Base-by-base conservation (phyloP, 352 stramenopile genomes). In the Halophytophthora polymorphica region DNA sequence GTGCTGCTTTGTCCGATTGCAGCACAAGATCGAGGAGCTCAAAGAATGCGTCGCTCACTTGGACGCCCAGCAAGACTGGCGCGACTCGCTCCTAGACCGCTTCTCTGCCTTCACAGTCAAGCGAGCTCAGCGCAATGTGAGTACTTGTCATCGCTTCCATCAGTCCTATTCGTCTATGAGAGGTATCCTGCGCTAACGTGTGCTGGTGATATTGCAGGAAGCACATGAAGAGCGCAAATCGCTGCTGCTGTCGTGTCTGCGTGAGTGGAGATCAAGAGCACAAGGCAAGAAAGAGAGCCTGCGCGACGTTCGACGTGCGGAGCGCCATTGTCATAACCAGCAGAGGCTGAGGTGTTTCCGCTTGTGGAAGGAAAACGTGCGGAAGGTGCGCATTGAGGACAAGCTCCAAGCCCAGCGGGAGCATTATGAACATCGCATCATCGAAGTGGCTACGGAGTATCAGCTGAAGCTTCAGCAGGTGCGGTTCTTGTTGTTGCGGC, bases 11-110 rank as follows among this genome's bases (percentile, higher is more conserved):
- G 35, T 14, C 21, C 17, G 10, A 35, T 8, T 12, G 18, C 35
- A 83, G 66, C 69, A 33, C 45, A 66, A 69, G 31, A 61, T 86
- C 19, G 62, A 77, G 18, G 71, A 77, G 38, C 49, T 86, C 18
- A 61, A 77, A 41, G 41, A 60, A 17, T 40, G 51, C 2, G 12
- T 66, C 1, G 46, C 40, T 28, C 21, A 8, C 11, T 33, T 46
- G 11, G 50, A 71, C 2, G 39, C 50, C 28, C 45, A 51, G 2
- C 38, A 51, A 22, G 28, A 48, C 2, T 38, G 56, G 12, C 22
- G 57, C n/a, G 38, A 34, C 13, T 31, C 44, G 5, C 11, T 71
- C 5, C 23, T 77, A n/a, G 69, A 77, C 46, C 63, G 69, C 6
- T 66, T 69, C 39, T 71, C 57, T 3, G 31, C 29, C 15, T 66